These are phyloP conservation scores for Musa acuminata DNA, from an alignment of 176 grass and related monocot species.

Conservation along the genomic window DNA sequence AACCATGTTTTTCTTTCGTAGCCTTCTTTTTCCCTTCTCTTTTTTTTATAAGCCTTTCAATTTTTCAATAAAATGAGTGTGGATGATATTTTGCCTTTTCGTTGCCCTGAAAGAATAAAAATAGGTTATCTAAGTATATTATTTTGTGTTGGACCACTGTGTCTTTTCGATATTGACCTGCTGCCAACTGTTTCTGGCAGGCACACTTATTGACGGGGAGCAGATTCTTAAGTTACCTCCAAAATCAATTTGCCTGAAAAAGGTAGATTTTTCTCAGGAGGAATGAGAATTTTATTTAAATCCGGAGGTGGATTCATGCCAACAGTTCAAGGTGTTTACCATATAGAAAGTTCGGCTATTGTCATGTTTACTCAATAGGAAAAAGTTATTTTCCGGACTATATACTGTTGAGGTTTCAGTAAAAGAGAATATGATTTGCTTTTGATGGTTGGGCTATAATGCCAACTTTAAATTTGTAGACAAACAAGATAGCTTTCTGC, in stretches of 20 bases:
- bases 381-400: neutral
- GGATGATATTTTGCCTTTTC: neutral
- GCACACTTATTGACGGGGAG: constrained; percentile 68
- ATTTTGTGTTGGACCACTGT: neutral
- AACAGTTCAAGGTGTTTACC: constrained; percentile 84
- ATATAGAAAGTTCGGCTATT: neutral
- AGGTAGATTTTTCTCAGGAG: constrained; percentile 73
- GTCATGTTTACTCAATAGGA: neutral
- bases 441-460: neutral
- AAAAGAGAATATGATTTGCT: neutral
- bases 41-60: neutral
- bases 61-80: neutral
- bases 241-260: constrained; percentile 72
- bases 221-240: constrained; percentile 88
- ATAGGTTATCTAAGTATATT: neutral
- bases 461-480: neutral
- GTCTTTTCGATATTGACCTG: neutral
- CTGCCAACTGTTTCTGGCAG: constrained; percentile 26
- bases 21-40: neutral
- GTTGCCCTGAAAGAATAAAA: neutral
- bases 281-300: constrained; percentile 85
- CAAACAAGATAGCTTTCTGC: neutral
- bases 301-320: constrained; percentile 72
- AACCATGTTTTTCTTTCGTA: no score
- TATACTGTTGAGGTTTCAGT: neutral